These are phyloP conservation scores for Diutina ranongensis DNA, from an alignment of 1,139 yeast genomes.

Conservation along the genomic window DNA sequence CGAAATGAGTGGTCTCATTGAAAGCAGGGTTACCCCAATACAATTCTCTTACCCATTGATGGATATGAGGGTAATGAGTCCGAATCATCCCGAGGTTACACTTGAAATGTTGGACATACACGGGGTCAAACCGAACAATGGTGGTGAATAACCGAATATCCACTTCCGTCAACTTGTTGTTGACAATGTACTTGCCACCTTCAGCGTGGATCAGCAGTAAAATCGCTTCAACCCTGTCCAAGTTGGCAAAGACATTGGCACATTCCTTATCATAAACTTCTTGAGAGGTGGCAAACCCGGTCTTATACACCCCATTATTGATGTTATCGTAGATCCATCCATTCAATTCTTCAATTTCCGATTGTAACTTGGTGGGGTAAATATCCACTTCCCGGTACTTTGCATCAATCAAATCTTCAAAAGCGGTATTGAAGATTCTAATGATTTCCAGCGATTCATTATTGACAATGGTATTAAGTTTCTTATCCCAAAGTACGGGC, in stretches of 20 bases:
- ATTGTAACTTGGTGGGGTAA: constrained; percentile 45
- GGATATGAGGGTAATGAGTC: constrained; percentile 64
- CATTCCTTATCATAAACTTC: constrained; percentile 75
- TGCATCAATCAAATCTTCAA: constrained; percentile 23
- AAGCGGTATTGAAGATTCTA: constrained; percentile 68
- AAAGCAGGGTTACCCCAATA: constrained; percentile 81
- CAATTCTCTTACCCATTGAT: constrained; percentile 70
- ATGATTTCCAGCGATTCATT: constrained; percentile 87
- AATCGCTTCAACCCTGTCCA: constrained; percentile 66
- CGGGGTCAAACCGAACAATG: constrained; percentile 79
- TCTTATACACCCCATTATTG: constrained; percentile 89
- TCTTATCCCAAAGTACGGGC: constrained; percentile 87
- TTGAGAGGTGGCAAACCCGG: constrained; percentile 83
- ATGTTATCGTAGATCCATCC: constrained; percentile 78
- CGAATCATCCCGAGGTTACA: constrained; percentile 81
- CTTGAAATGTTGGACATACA: constrained; percentile 89
- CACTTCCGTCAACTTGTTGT: constrained; percentile 72
- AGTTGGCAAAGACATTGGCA: constrained; percentile 47
- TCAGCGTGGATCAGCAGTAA: constrained; percentile 33
- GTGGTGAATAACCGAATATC: constrained; percentile 79
- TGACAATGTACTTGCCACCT: constrained; percentile 40
- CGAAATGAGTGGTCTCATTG: constrained; percentile 70
- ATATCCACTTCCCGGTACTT: constrained; percentile 43
- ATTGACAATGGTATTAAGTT: constrained; percentile 70
- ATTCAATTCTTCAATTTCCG: constrained; percentile 64